These are phyloP conservation scores for Cylindrodendrum hubeiense DNA, from an alignment of 2,329 filamentous ascomycete genomes.

Conservation along the genomic window DNA sequence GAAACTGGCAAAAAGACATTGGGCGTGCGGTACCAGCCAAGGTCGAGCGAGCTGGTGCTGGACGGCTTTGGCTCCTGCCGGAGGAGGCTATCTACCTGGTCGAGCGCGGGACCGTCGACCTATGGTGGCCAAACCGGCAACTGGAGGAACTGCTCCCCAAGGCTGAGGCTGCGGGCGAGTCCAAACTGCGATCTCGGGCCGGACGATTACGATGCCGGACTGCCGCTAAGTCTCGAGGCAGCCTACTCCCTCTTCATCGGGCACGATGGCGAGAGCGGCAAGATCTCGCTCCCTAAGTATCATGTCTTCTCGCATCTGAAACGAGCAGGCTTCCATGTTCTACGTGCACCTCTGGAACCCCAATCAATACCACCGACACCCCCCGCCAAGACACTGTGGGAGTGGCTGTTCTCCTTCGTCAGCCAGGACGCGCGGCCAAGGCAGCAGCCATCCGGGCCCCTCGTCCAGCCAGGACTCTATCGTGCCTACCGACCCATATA, in stretches of 20 bases:
- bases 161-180: constrained; percentile 41
- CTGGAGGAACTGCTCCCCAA: constrained; percentile 62
- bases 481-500: constrained; percentile 80
- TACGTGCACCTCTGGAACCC: constrained; percentile 69
- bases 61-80: constrained; percentile 84
- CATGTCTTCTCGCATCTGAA: constrained; percentile 90
- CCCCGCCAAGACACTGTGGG: constrained; percentile 55
- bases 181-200: constrained; percentile 40
- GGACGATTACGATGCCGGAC: constrained; percentile 68
- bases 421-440: constrained; percentile 41
- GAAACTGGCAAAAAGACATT: constrained; percentile 80
- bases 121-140: constrained; percentile 80
- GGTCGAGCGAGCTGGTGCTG: constrained; percentile 66
- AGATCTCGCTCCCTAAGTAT: constrained; percentile 80
- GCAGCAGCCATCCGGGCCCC: constrained; percentile 62
- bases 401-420: constrained; percentile 67
- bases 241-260: constrained; percentile 90
- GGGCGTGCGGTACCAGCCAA: constrained; percentile 73
- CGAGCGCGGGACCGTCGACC: constrained; percentile 87
- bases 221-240: constrained; percentile 92
- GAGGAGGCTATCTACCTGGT: constrained; percentile 93
- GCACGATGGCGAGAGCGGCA: constrained; percentile 70
- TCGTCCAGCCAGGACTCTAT: constrained; percentile 73
- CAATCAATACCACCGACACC: constrained; percentile 32
- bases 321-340: constrained; percentile 83